Base-by-base conservation (phyloP, 306 rosid species). In the Malus fusca region DNA sequence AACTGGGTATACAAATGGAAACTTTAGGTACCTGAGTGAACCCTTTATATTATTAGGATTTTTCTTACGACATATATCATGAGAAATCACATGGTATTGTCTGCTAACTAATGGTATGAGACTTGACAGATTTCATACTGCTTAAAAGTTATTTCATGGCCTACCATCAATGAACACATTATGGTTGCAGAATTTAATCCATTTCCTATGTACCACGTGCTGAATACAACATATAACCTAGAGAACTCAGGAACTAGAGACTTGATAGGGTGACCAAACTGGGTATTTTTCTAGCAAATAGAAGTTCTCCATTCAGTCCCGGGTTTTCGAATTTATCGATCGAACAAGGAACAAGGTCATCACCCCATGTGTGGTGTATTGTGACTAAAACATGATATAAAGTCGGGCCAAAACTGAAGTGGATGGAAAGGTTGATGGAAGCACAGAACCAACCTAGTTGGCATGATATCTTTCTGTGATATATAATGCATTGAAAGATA, bases 11-110 rank as follows among this genome's bases (percentile, higher is more conserved):
- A 60, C 66, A 13, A 18, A 25, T 3, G 0, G 69, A 8, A 35
- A 35, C 69, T 66, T 66, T 21, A 66, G 9, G 25, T 62, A 7
- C 66, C 35, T 62, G 40, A 61, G 26, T 26, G 19, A 61, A 3
- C 21, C 37, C 40, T 21, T 28, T 62, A 51, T 48, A 13, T 25
- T 7, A 60, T 66, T 46, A 14, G 42, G 43, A 61, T 28, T 37
- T 17, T 11, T 28, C 18, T 78, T 44, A 60, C 30, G 73, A 78
- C 65, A 75, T 23, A 43, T 56, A 35, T 77, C 75, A 21, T 33
- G 72, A 71, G 30, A 73, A 51, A 46, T 55, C 81, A 83, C 79
- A 83, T 77, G 82, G 69, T 58, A 61, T 74, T 80, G 80, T 55
- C 62, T 56, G 66, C 74, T 25, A 71, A 35, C 23, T 43, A 46